Conservation (phyloP, 148 eudicot genomes). For the Simmondsia chinensis region DNA sequence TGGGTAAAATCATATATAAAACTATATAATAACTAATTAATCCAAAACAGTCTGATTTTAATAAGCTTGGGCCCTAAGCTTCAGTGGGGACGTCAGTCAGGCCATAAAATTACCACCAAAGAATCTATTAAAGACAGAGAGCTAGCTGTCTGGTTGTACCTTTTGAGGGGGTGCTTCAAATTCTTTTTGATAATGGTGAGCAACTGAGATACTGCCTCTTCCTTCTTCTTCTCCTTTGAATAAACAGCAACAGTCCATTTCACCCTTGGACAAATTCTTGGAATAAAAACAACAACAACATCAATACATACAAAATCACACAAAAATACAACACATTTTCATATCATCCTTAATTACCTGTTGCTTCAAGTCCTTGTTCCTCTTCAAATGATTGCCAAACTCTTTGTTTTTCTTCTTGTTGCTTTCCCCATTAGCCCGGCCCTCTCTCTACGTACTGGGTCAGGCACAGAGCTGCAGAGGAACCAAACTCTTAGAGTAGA, state of each 20-base stretch:
- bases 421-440: constrained; percentile 21
- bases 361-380: constrained; percentile 27
- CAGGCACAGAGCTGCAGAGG: too few species aligned
- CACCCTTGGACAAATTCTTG: constrained; percentile 50
- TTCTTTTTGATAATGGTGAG: constrained; percentile 25
- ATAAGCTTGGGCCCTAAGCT: constrained; percentile 21
- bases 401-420: constrained; percentile 38
- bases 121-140: constrained; percentile 21
- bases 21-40: constrained; percentile 2
- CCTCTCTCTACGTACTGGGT: too few species aligned
- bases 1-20: constrained; percentile 16
- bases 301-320: constrained; percentile 14
- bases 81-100: too few species aligned
- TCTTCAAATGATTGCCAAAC: constrained; percentile 34
- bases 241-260: constrained; percentile 4
- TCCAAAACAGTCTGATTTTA: constrained; percentile 12
- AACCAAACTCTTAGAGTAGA: constrained; percentile 58
- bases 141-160: constrained; percentile 21
- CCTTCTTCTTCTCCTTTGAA: constrained; percentile 8
- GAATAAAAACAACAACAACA: constrained; percentile 44
- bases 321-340: constrained; percentile 28
- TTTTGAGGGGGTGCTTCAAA: neutral
- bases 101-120: constrained; percentile 31
- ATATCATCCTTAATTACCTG: too few species aligned
- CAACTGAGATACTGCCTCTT: constrained; percentile 7